phyloP scores from a whole-genome alignment of 768 basidiomycete genomes.

The Rhodotorula diobovata region DNA sequence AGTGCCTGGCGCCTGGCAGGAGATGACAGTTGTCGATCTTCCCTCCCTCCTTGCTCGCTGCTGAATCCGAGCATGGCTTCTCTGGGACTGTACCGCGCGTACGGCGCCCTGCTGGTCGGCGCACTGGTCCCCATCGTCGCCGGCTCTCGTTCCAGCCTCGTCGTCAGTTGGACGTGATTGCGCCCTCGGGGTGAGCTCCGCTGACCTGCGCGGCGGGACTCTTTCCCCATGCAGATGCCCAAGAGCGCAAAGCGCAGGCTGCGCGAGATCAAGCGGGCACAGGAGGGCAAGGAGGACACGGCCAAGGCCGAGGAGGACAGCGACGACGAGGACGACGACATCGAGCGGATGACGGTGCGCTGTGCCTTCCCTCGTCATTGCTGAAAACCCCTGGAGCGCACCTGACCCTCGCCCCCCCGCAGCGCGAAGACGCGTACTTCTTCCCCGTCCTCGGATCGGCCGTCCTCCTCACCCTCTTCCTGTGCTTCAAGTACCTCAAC shows the following conservation, averaged over 20 bases:
- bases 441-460: constrained; percentile 42
- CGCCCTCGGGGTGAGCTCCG: background rate
- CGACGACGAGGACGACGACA: constrained; percentile 56
- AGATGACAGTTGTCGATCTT: too few relatives aligned
- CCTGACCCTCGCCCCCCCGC: background rate
- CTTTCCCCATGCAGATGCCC: constrained; percentile 20
- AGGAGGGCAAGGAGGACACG: constrained; percentile 38
- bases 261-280: constrained; percentile 15
- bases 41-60: background rate
- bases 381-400: background rate
- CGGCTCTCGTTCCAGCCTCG: constrained; percentile 13
- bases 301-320: constrained; percentile 54
- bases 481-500: constrained; percentile 43
- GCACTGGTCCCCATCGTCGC: constrained; percentile 37
- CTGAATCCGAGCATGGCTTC: background rate
- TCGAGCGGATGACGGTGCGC: constrained; percentile 43
- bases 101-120: constrained; percentile 24
- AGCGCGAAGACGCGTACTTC: constrained; percentile 42
- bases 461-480: constrained; percentile 40
- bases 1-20: too few relatives aligned
- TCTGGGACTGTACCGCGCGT: constrained; percentile 14
- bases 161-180: background rate
- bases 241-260: constrained; percentile 17
- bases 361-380: background rate
- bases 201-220: background rate